Base-by-base conservation (phyloP, 768 basidiomycete species). In the Kwoniella mangroviensis region DNA sequence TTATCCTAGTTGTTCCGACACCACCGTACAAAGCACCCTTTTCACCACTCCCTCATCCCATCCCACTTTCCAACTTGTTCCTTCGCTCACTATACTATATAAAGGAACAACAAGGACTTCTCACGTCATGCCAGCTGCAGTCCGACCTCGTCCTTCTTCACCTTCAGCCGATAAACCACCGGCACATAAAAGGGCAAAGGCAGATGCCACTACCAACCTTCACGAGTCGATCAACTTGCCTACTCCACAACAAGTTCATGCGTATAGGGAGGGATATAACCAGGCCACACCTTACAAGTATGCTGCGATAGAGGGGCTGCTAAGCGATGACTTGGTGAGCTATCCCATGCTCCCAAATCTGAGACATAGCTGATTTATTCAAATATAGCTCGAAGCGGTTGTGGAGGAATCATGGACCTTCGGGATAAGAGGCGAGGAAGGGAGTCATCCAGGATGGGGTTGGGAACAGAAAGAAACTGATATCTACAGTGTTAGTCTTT, bases 401-500 rank as follows among this genome's bases (percentile, higher is more conserved):
- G 82, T 83, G 0, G 75, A 81, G 56, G 82, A 83, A 52, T 75
- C 76, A 13, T 66, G 76, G 54, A 79, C 77, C 13, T 83, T 78
- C 60, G 82, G 82, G 4, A 66, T 73, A 13, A 69, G 82, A 49
- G 79, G 79, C 5, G 79, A 77, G 65, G 77, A 79, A 43, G 79
- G 74, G 9, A 74, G 77, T 54, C 71, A 82, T 22, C 81, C 74
- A 15, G 82, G 81, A 26, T 83, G 82, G 82, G 82, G 82, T 24
- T 84, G 82, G 81, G 82, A 82, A 56, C 77, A 94, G 85, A 98
- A 97, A 85, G 92, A 98, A 86, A 98, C 96, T 2, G 96, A 98
- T 80, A 98, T 98, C 74, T 98, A 98, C 88, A 94, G 92, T 89
- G 92, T 91, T 58, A 59, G 51, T 67, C 26, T 2, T 65, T 43